Percentiles rank a stretch among this genome's conserved stretches.
Evolutionary conservation across 805 yeast species (phyloP).

Genomic region (Wickerhamomyces bisporus): DNA sequence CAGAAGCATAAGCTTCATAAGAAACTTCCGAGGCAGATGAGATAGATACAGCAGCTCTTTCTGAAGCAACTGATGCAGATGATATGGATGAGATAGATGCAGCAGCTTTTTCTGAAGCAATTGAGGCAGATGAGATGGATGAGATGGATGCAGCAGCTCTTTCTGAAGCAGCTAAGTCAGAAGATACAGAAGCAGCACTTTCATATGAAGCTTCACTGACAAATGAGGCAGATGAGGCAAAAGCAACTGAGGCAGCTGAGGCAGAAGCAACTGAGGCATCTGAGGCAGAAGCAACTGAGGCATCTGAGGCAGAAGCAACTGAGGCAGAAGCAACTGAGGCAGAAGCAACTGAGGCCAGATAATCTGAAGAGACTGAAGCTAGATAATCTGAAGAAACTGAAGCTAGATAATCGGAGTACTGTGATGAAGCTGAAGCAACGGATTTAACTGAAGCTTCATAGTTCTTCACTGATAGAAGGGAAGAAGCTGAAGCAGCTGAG

Average conservation of each 20-base stretch:
- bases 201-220: slow-evolving; percentile 12
- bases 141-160: slow-evolving; percentile 14
- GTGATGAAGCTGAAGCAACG: slow-evolving; percentile 18
- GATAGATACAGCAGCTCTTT: slow-evolving; percentile 21
- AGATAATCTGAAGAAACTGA: slow-evolving; percentile 19
- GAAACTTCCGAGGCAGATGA: slow-evolving; percentile 22
- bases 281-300: slow-evolving; percentile 15
- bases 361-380: slow-evolving; percentile 14
- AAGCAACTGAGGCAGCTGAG: slow-evolving; percentile 15
- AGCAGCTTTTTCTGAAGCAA: slow-evolving; percentile 9
- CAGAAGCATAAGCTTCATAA: slow-evolving; percentile 20
- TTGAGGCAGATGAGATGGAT: slow-evolving; percentile 7
- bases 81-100: slow-evolving; percentile 13
- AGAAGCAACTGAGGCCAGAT: slow-evolving; percentile 2
- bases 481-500: slow-evolving; percentile 14
- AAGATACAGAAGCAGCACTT: slow-evolving; percentile 16
- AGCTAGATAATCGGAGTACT: too few relatives aligned
- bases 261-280: slow-evolving; percentile 22
- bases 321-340: slow-evolving; percentile 5
- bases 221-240: slow-evolving; percentile 13
- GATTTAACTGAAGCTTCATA: slow-evolving; percentile 20
- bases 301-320: slow-evolving; percentile 17
- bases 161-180: slow-evolving; percentile 18
- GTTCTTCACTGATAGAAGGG: slow-evolving; percentile 16
- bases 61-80: slow-evolving; percentile 14